phyloP scores from a whole-genome alignment of 2,329 filamentous ascomycete species.

The Aspergillus thermomutatus region DNA sequence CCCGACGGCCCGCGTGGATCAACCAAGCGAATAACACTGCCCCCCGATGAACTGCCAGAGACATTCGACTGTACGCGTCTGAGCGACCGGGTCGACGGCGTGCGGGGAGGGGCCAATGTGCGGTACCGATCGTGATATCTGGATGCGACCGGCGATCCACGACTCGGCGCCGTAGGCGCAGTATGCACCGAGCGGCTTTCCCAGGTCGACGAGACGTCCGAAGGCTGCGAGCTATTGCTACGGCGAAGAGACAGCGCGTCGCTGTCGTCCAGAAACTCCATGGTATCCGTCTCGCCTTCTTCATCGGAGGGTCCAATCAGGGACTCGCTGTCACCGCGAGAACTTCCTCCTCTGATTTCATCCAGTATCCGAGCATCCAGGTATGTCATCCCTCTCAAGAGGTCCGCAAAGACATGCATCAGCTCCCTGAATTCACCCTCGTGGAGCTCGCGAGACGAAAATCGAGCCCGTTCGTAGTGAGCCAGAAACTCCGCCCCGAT shows the following conservation, averaged over 20 bases:
- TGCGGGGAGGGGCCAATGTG: slow-evolving; percentile 18
- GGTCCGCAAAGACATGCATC: slow-evolving; percentile 79
- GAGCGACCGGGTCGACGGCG: slow-evolving; percentile 36
- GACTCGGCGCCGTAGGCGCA: slow-evolving; percentile 21
- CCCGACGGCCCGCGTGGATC: slow-evolving; percentile 27
- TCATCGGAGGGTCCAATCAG: slow-evolving; percentile 38
- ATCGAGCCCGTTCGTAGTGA: slow-evolving; percentile 80
- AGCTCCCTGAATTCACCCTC: slow-evolving; percentile 70
- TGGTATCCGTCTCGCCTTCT: slow-evolving; percentile 37
- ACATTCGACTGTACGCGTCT: slow-evolving; percentile 29
- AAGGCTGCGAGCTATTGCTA: slow-evolving; percentile 24
- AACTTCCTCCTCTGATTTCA: slow-evolving; percentile 25
- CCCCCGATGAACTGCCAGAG: slow-evolving; percentile 30
- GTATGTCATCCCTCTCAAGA: slow-evolving; percentile 71
- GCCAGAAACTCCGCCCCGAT: slow-evolving; percentile 61
- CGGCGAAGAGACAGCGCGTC: slow-evolving; percentile 20
- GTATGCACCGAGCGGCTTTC: slow-evolving; percentile 29
- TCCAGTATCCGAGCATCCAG: slow-evolving; percentile 56
- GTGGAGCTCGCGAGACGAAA: slow-evolving; percentile 66
- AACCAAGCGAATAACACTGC: slow-evolving; percentile 39
- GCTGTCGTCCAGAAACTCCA: slow-evolving; percentile 22
- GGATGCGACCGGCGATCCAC: slow-evolving; percentile 15
- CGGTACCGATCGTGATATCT: slow-evolving; percentile 10
- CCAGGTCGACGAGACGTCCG: slow-evolving; percentile 24
- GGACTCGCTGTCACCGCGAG: slow-evolving; percentile 27